Base-by-base conservation (phyloP, 805 yeast genomes). In the Hyphopichia homilentoma region DNA sequence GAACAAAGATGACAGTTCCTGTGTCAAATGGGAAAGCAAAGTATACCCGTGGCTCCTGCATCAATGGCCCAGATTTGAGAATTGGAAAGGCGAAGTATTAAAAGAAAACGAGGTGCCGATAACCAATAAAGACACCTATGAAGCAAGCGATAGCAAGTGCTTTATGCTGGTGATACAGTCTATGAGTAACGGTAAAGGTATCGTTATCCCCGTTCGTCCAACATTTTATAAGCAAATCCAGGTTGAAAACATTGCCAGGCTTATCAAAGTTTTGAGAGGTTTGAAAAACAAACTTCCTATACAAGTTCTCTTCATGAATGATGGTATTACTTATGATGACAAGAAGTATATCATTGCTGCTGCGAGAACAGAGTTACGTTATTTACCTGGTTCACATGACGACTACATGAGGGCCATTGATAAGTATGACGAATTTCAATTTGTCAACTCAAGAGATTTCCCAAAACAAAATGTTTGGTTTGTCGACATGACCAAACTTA, bases 31-130 rank as follows among this genome's bases (percentile, higher is more conserved):
- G 17, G 52, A 47, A 15, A 13, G 25, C 9, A 38, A 39, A 18
- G 24, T 55, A 11, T 56, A 45, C 29, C 66, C 67, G 4, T 61
- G 63, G 63, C 24, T 59, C n/a, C 40, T 57, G 7, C 38, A 46
- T n/a, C 27, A 41, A 4, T 37, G 29, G 7, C 65, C 67, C 2
- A 20, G n/a, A 1, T 45, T 45, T 25, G 41, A 43, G 16, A 35
- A 39, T 29, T 47, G 50, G 52, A 38, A 40, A 16, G 33, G 34
- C 15, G 21, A 41, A 7, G 26, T 27, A 19, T 25, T 47, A 4
- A 29, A 24, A 4, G 7, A 20, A 4, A 40, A 40, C 2, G 25
- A 37, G 13, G 13, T 48, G 9, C 53, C 53, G 2, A 28, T 33
- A 3, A 30, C 29, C 25, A 43, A 38, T 20, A 18, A 33, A 22